phyloP scores from a whole-genome alignment of 805 yeast species.

The Candida golubevii region DNA sequence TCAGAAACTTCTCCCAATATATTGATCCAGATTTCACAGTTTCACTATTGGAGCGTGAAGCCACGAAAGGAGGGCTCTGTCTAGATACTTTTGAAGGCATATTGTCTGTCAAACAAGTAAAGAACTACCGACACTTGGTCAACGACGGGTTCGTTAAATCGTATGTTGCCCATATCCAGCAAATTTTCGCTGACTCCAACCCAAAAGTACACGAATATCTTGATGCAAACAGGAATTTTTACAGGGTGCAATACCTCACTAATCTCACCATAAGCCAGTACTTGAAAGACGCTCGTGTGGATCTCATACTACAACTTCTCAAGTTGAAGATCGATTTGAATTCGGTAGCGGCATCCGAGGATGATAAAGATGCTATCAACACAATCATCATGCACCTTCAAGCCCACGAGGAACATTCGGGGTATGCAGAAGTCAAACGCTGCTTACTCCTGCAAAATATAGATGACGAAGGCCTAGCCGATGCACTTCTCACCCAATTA shows the following conservation, averaged over 20 bases:
- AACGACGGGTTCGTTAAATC: constrained; percentile 19
- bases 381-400: constrained; percentile 9
- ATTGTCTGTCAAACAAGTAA: neutral
- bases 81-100: constrained; percentile 17
- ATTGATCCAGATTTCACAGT: constrained; percentile 14
- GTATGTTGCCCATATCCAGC: constrained; percentile 26
- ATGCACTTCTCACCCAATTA: constrained; percentile 14
- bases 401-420: constrained; percentile 6
- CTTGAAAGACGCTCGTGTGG: constrained; percentile 1
- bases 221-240: constrained; percentile 25
- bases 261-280: neutral
- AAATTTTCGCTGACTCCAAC: constrained; percentile 21
- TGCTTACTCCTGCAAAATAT: constrained; percentile 18
- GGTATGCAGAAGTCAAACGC: constrained; percentile 6
- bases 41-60: constrained; percentile 14
- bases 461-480: constrained; percentile 23
- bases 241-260: constrained; percentile 6
- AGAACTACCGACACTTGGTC: constrained; percentile 9
- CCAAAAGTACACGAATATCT: constrained; percentile 36
- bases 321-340: constrained; percentile 24
- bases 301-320: constrained; percentile 15
- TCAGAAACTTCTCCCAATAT: constrained; percentile 4
- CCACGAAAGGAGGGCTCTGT: constrained; percentile 6
- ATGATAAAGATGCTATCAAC: constrained; percentile 6
- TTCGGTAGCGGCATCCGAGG: constrained; percentile 7